Evolutionary conservation across 2,329 filamentous ascomycete species (phyloP).

Genomic region (Talaromyces sp.): DNA sequence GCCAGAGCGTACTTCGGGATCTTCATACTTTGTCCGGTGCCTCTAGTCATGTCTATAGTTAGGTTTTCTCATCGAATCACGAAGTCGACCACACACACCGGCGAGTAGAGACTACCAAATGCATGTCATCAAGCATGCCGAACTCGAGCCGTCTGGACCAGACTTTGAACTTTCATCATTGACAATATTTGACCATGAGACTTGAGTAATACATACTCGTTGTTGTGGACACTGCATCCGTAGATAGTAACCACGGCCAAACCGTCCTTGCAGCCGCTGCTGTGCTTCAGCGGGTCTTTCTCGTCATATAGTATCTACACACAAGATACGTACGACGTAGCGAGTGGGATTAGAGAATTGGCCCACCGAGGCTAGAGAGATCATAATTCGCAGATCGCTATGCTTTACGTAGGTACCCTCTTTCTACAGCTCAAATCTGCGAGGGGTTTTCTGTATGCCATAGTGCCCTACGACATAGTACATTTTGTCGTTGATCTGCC

Average conservation of each 20-base stretch:
- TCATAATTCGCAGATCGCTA: constrained; percentile 9
- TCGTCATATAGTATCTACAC: background rate
- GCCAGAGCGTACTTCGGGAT: constrained; percentile 3
- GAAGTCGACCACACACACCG: constrained; percentile 5
- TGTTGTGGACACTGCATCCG: background rate
- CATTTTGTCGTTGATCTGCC: background rate
- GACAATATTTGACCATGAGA: background rate
- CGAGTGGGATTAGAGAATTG: background rate
- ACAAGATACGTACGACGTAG: constrained; percentile 1
- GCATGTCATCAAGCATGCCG: constrained; percentile 1
- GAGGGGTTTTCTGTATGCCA: constrained; percentile 13
- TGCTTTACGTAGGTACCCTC: constrained; percentile 12
- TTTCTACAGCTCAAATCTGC: constrained; percentile 10
- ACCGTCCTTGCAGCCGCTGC: constrained; percentile 12
- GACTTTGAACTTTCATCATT: background rate
- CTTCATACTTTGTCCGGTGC: background rate
- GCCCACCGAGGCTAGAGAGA: constrained; percentile 6
- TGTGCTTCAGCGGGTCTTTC: constrained; percentile 9
- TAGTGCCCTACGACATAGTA: background rate
- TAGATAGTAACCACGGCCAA: background rate
- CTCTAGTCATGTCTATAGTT: background rate
- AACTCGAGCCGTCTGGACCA: background rate
- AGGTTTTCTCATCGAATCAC: constrained; percentile 2
- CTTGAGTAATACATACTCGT: background rate
- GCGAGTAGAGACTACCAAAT: background rate